These are phyloP conservation scores for Pezizomycotina sp. DNA, from an alignment of 2,329 filamentous ascomycete genomes.

Conservation along the genomic window DNA sequence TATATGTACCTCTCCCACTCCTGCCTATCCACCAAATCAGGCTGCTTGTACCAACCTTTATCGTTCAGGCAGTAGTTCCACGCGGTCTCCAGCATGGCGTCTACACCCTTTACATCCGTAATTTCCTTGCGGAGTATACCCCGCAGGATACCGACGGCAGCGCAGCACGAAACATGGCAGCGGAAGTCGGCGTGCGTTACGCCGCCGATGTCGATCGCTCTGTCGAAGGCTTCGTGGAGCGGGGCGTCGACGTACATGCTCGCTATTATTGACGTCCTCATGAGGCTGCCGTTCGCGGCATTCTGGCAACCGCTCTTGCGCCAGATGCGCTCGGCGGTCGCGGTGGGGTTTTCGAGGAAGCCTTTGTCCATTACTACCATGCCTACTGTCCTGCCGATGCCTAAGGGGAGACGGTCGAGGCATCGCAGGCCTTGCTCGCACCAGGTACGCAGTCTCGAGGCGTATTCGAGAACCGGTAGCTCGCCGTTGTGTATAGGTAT, in stretches of 20 bases:
- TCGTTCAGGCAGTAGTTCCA: conserved; percentile 30
- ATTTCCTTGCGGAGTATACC: conserved; percentile 35
- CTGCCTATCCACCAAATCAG: conserved; percentile 28
- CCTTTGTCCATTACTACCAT: conserved; percentile 31
- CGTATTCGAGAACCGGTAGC: conserved; percentile 32
- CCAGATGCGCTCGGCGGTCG: conserved; percentile 32
- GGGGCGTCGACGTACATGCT: conserved; percentile 33
- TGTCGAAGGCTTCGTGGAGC: conserved; percentile 32
- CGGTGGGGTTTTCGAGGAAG: conserved; percentile 32
- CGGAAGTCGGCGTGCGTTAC: conserved; percentile 38
- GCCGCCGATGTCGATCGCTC: conserved; percentile 32
- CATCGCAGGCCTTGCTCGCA: conserved; percentile 34
- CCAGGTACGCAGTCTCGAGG: conserved; percentile 35
- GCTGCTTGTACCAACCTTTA: conserved; percentile 21
- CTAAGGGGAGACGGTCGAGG: conserved; percentile 35
- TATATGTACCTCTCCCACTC: conserved; percentile 33
- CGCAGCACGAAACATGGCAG: conserved; percentile 36
- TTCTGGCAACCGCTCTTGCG: conserved; percentile 28
- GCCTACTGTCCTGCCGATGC: conserved; percentile 35
- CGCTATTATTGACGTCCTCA: conserved; percentile 38
- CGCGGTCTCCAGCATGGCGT: conserved; percentile 31
- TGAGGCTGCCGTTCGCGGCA: conserved; percentile 39
- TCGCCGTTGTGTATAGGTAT: conserved; percentile 33
- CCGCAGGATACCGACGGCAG: conserved; percentile 35
- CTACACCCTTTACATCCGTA: conserved; percentile 29